Base-by-base conservation (phyloP, 768 basidiomycete species). In the Pleurotus ostreatus region DNA sequence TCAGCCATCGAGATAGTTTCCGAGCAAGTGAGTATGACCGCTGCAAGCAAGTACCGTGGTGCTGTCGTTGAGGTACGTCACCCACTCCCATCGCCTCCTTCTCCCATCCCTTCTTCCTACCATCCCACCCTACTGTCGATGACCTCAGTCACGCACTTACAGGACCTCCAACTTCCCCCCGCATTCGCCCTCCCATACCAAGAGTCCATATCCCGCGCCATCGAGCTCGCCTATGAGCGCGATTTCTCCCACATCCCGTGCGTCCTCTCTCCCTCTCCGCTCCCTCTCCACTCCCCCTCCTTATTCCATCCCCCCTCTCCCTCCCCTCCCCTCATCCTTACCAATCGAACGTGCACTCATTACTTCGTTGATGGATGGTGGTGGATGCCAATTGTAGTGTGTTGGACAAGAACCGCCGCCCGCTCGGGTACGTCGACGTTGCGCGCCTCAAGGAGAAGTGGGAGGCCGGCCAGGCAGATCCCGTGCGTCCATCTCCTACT, bases 161-260 rank as follows among this genome's bases (percentile, higher is more conserved):
- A 88, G 85, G 88, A 89, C 69, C 77, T 91, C 4, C 89, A 92
- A 76, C 71, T 92, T 0, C 87, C 92, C 0, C 94, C 94, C 7
- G 94, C 94, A 0, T 95, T 95, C 68, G 82, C 88, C 13, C 77
- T 96, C 2, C 87, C 88, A 6, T 72, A 78, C 9, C 77, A 78
- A 57, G 92, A 92, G 64, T 78, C 82, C 16, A 84, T 95, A 56
- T 78, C 82, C 7, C 78, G 81, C 20, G 94, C 91, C 1, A 82
- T 96, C 25, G 92, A 92, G 62, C 79, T 89, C 22, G 94, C 94
- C 0, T 96, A 94, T 63, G 94, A 97, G 61, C 84, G 93, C 34
- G 94, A 97, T 67, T 97, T 95, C 71, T 93, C 93, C 15, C 87
- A 95, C 63, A 86, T 96, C 59, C 94, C 94, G 94, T 95, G 52